Evolutionary conservation across 2,329 filamentous ascomycete genomes (phyloP), one percentile per base, ranked within the genome.

Genomic region (Aspergillus persii): DNA sequence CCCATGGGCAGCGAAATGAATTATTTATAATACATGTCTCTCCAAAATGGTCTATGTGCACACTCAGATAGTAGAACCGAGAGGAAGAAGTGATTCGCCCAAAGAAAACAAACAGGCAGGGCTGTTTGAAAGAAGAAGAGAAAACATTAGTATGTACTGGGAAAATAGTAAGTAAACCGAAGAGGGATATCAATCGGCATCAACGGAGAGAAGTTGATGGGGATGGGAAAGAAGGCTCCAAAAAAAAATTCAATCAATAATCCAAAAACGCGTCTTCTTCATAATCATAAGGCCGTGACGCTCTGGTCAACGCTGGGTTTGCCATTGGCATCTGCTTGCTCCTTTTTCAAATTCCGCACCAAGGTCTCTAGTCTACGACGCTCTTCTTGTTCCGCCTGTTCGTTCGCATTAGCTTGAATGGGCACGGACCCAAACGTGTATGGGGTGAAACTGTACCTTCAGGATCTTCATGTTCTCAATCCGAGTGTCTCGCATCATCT

Each of bases 401-500:
- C 29, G 49, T 41, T 58, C 7, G 39, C 11, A 53, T 73, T 60
- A 71, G 66, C 56, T 26, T 61, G n/a, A 11, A 41, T 11, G 4
- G 23, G 55, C 30, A 26, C 52, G 29, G 29, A 46, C 46, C 29
- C 46, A 50, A 47, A 26, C n/a, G 6, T 11, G 39, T 11, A 5
- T 26, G 59, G 54, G 50, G n/a, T 41, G n/a, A 36, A 4, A 61
- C 79, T 85, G 77, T 74, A 90, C 88, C 79, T 84, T 86, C 58
- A 91, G 70, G 60, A 82, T 79, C 75, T 83, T 88, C 68, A 86
- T 77, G 61, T 84, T 87, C 72, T 91, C 89, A 1, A 82, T 80
- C 61, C 88, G 84, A 51, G 86, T 86, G 69, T 91, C 88, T 63
- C 87, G 82, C 88, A 91, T 90, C 88, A 91, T 91, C 78, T 89